A percentile compares a stretch with the other conserved stretches of the same genome.
Conservation (phyloP, 2,329 filamentous ascomycete genomes). For the Pseudopithomyces maydicus region DNA sequence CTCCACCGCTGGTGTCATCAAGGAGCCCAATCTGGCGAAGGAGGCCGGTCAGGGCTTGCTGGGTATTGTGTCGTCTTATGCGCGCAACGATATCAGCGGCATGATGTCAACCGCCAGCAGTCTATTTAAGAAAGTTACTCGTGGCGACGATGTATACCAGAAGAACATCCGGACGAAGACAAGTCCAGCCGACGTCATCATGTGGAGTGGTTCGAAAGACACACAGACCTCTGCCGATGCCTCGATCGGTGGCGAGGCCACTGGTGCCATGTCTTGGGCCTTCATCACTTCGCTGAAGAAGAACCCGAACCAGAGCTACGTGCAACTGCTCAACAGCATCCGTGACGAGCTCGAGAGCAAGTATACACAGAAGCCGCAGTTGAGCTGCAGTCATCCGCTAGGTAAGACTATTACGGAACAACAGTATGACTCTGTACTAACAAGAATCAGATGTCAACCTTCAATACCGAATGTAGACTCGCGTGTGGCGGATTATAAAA, state of each 20-base stretch:
- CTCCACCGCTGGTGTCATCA: conserved; percentile 78
- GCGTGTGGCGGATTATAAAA: background rate
- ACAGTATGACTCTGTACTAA: background rate
- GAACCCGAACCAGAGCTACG: conserved; percentile 94
- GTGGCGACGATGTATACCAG: conserved; percentile 78
- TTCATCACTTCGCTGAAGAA: conserved; percentile 91
- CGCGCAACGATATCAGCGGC: conserved; percentile 79
- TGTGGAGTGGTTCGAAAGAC: conserved; percentile 98
- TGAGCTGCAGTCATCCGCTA: conserved; percentile 93
- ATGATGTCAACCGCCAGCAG: conserved; percentile 81
- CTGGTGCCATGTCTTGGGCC: conserved; percentile 97
- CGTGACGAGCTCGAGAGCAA: conserved; percentile 85
- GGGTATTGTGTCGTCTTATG: conserved; percentile 75
- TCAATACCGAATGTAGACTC: conserved; percentile 51
- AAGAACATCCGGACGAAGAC: conserved; percentile 87
- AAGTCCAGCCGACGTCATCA: conserved; percentile 91
- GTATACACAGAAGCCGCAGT: conserved; percentile 92
- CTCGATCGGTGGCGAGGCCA: conserved; percentile 84
- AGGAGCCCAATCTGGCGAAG: conserved; percentile 81
- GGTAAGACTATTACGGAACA: conserved; percentile 64
- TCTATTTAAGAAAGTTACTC: conserved; percentile 85
- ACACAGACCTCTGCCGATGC: conserved; percentile 93
- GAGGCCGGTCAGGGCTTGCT: conserved; percentile 76
- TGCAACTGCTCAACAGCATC: conserved; percentile 93
- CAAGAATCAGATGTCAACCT: conserved; percentile 47